Conservation (phyloP, 805 yeast species). For the Saccharomycopsis fermentans region DNA sequence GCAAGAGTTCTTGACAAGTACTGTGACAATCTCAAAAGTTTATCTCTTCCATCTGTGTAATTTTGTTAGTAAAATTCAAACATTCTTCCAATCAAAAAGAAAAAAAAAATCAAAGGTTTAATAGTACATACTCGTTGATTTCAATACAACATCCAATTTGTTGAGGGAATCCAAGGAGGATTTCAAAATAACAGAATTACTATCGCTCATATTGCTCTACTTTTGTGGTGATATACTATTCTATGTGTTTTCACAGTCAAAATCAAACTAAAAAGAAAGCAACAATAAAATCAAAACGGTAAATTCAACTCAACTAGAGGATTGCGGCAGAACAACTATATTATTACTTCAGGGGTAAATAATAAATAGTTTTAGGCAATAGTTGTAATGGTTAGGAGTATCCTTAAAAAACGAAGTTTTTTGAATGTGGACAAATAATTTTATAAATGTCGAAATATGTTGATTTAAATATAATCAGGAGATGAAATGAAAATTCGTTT, state of each 20-base stretch:
- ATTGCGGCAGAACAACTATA: no score
- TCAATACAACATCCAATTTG: neutral
- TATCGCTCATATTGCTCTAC: neutral
- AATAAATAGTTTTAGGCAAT: no score
- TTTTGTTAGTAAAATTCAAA: neutral
- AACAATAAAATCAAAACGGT: neutral
- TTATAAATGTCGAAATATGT: no score
- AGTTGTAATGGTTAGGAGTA: no score
- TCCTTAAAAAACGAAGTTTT: no score
- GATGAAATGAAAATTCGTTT: no score
- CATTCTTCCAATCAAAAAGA: neutral
- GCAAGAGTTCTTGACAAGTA: slow-evolving; percentile 11
- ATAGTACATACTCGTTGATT: neutral
- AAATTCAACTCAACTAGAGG: no score
- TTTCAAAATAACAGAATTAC: neutral
- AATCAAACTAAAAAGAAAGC: no score
- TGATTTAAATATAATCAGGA: no score
- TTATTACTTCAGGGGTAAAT: no score
- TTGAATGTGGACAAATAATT: no score
- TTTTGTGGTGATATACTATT: neutral
- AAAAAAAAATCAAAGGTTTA: neutral
- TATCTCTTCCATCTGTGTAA: slow-evolving; percentile 14
- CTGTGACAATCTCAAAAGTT: slow-evolving; percentile 12
- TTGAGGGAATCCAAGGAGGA: neutral
- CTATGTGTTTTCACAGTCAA: no score